Evolutionary conservation across 106 monocot species (phyloP), one percentile per base, ranked within the genome.

Genomic region (Platanthera guangdongensis): DNA sequence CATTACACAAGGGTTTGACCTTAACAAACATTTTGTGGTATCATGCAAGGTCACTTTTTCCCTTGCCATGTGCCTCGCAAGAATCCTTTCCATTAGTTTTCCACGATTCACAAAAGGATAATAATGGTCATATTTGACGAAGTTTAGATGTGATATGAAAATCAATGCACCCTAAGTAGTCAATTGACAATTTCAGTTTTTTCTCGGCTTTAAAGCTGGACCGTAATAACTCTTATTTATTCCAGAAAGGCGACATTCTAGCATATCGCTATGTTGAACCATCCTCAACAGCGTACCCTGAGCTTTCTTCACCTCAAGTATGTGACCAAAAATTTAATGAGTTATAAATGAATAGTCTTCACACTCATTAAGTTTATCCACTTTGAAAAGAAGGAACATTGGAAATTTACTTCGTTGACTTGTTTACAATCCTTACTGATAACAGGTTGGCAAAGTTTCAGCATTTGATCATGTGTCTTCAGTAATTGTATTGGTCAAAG

Each of bases 391-490:
- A 7, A 7, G 7, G 19, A 60, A 7, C 15, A 7, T n/a, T 60
- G 19, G 6, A 60, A 60, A 19, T 22, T 60, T 63, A 21, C 6
- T 21, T 19, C 22, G 21, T 63, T 21, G 22, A 63, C 22, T 63
- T 4, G 9, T 63, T 21, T 7, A 65, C 22, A 65, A 65, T 32
- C 21, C 18, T 19, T 65, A 65, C 30, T 65, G 65, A 28, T 28
- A 30, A 70, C 47, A 70, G 70, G 70, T 70, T 70, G 70, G 70
- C 48, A 47, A 70, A 70, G 70, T 70, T 48, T 47, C 47, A 70
- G 47, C n/a, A 47, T 70, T 47, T 47, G 70, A 70, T 47, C 10
- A 47, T 3, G 47, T 7, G 15, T 70, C 70, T 47, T 47, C 70
- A n/a, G n/a, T 47, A 47, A 70, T 70, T 70, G 47, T 70, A 6